phyloP scores from a whole-genome alignment of 345 rosid genomes.

The Acer negundo region DNA sequence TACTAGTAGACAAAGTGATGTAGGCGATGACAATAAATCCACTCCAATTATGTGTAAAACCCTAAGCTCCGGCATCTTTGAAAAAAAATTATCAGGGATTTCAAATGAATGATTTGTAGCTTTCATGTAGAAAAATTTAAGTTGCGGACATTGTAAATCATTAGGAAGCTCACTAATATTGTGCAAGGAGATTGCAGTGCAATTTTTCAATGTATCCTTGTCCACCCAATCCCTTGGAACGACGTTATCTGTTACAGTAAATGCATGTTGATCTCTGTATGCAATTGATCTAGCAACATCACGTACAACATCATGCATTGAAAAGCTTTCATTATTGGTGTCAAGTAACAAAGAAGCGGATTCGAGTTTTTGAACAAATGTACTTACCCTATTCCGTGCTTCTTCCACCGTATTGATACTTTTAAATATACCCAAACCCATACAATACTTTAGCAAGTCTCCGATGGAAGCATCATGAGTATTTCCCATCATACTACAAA shows the following conservation, averaged over 20 bases:
- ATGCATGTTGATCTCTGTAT: neutral
- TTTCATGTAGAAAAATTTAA: neutral
- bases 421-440: conserved; percentile 30
- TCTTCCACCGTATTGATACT: neutral
- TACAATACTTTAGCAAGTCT: conserved; percentile 24
- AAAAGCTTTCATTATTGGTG: conserved; percentile 15
- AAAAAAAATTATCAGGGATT: conserved; percentile 18
- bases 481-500: conserved; percentile 17
- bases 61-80: conserved; percentile 20
- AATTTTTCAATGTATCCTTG: neutral
- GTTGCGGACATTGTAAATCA: conserved; percentile 16
- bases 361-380: conserved; percentile 24
- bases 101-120: accelerated
- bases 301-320: neutral
- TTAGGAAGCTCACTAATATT: neutral
- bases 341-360: conserved; percentile 20
- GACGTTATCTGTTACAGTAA: neutral
- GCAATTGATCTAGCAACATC: conserved; percentile 24
- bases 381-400: conserved; percentile 14
- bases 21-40: neutral
- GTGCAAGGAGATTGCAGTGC: neutral
- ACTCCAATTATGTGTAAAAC: conserved; percentile 18
- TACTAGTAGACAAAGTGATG: neutral
- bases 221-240: neutral
- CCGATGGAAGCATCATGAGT: neutral